Percentiles rank a stretch among this genome's conserved stretches.
phyloP scores from a whole-genome alignment of 768 basidiomycete species.

The Lactarius hengduanensis region DNA sequence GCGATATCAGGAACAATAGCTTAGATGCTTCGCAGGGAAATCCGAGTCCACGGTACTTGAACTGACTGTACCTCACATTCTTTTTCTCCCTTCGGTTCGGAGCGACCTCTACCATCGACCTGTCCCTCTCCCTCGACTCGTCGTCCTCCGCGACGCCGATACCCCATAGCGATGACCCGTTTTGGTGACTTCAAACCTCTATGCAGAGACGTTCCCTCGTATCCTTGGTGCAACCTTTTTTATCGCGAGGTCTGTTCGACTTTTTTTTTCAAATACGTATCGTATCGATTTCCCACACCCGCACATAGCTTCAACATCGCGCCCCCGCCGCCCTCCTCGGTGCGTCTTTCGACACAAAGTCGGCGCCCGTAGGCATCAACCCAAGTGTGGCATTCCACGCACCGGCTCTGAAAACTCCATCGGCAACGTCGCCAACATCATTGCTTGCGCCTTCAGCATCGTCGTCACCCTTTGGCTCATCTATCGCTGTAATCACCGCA shows the following conservation, averaged over 20 bases:
- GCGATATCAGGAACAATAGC: constrained; percentile 2
- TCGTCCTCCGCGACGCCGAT: constrained; percentile 10
- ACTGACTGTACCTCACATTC: neutral
- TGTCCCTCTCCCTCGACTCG: neutral
- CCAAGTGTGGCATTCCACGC: constrained; percentile 74
- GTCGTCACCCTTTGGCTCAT: constrained; percentile 59
- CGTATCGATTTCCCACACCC: constrained; percentile 2
- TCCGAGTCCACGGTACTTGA: neutral
- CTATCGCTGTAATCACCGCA: constrained; percentile 56
- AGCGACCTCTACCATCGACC: constrained; percentile 1
- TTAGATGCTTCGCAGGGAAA: constrained; percentile 4
- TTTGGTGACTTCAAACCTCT: constrained; percentile 75
- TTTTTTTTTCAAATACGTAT: constrained; percentile 1
- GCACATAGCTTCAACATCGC: constrained; percentile 35
- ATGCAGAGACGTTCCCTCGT: constrained; percentile 69
- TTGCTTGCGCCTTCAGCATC: constrained; percentile 74
- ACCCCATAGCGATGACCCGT: constrained; percentile 43
- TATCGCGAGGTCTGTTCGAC: constrained; percentile 68
- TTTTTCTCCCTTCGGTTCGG: neutral
- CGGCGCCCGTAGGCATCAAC: constrained; percentile 82
- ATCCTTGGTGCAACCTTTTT: constrained; percentile 95
- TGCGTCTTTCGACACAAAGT: constrained; percentile 42
- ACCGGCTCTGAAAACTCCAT: constrained; percentile 57
- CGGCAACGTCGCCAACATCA: constrained; percentile 85
- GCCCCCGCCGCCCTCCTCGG: constrained; percentile 39